These are phyloP conservation scores for Thielaviopsis cerberus DNA, from an alignment of 2,329 filamentous ascomycete genomes.

Conservation along the genomic window DNA sequence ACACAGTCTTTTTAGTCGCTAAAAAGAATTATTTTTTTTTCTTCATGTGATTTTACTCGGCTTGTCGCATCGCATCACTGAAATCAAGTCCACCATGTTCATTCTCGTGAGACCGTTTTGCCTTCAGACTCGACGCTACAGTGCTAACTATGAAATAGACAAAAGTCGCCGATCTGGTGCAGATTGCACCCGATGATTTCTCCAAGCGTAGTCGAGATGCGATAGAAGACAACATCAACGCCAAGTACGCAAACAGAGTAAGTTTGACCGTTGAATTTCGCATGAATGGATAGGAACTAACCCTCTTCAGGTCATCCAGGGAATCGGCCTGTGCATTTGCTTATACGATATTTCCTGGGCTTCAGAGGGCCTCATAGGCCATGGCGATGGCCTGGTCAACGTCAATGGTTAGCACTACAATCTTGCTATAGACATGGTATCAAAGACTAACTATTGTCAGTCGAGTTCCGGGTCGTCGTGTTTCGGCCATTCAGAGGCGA, in stretches of 20 bases:
- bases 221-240: constrained; percentile 91
- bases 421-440: neutral
- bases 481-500: constrained; percentile 94
- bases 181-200: constrained; percentile 80
- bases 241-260: constrained; percentile 88
- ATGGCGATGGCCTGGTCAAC: constrained; percentile 80
- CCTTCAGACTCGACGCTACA: constrained; percentile 2
- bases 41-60: neutral
- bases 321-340: constrained; percentile 81
- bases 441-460: constrained; percentile 25
- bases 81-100: constrained; percentile 23
- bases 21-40: neutral
- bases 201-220: constrained; percentile 63
- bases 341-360: constrained; percentile 79
- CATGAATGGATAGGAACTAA: neutral
- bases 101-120: constrained; percentile 24
- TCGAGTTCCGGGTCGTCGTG: constrained; percentile 82
- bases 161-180: constrained; percentile 83
- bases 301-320: constrained; percentile 54
- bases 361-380: constrained; percentile 83
- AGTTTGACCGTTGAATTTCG: neutral
- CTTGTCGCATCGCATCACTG: neutral
- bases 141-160: constrained; percentile 35
- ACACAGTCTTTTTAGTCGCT: neutral
- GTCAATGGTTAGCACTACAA: constrained; percentile 53